Conservation (phyloP, 164 flowering plant species). For the Berberis vulgaris region DNA sequence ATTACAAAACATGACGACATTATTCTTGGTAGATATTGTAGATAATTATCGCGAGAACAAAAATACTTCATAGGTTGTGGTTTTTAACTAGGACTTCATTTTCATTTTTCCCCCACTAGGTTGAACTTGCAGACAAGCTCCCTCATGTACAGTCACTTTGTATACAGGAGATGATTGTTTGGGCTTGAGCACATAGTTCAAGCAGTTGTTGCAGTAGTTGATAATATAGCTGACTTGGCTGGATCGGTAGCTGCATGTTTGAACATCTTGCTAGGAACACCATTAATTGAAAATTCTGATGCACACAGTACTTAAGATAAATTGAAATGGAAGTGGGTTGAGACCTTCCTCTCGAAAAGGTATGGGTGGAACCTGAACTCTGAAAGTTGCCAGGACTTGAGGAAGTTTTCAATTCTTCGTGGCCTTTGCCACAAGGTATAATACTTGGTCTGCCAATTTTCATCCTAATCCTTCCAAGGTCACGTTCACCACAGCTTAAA, state of each 20-base stretch:
- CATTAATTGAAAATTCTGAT: slow-evolving; percentile 33
- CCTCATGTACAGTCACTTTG: slow-evolving; percentile 96
- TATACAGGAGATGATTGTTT: slow-evolving; percentile 87
- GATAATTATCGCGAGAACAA: not conserved
- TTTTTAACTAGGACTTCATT: too few relatives aligned
- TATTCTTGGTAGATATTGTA: too few relatives aligned
- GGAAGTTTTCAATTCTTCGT: slow-evolving; percentile 80
- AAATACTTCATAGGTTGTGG: not conserved
- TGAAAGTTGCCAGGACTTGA: slow-evolving; percentile 41
- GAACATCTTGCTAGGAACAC: slow-evolving; percentile 70
- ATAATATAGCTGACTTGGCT: slow-evolving; percentile 48
- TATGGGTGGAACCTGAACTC: slow-evolving; percentile 66
- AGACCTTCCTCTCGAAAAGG: slow-evolving; percentile 64
- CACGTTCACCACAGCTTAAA: slow-evolving; percentile 3
- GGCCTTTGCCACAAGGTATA: slow-evolving; percentile 88
- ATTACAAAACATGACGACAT: too few relatives aligned
- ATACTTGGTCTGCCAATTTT: not conserved
- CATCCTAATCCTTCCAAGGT: not conserved
- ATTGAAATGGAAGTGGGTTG: slow-evolving; percentile 81
- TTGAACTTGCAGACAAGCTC: slow-evolving; percentile 90
- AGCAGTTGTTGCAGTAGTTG: slow-evolving; percentile 74
- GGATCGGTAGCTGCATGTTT: slow-evolving; percentile 62
- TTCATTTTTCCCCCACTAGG: slow-evolving; percentile 30
- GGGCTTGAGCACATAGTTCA: slow-evolving; percentile 88
- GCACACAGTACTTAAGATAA: slow-evolving; percentile 27